Conservation (phyloP, 2,329 filamentous ascomycete species). For the Arthrinium phaeospermum region DNA sequence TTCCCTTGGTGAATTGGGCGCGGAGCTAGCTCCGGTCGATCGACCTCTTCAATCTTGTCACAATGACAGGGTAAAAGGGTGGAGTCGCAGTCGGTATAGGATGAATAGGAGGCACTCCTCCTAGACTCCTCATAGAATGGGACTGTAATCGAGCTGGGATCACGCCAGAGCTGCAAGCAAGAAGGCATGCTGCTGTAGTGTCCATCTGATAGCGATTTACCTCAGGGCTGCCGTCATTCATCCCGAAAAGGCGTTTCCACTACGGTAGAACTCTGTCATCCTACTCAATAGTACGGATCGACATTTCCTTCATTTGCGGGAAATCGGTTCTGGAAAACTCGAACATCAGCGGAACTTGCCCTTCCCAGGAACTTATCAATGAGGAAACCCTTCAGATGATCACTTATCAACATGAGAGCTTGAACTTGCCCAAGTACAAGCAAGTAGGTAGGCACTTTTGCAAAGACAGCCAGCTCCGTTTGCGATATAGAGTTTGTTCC, state of each 20-base stretch:
- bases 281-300: neutral
- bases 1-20: neutral
- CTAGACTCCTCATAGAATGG: no score
- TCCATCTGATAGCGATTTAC: neutral
- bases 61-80: neutral
- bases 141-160: neutral
- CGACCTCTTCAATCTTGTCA: neutral
- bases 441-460: neutral
- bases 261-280: neutral
- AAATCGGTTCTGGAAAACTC: neutral
- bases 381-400: neutral
- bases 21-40: neutral
- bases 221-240: neutral
- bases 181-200: neutral
- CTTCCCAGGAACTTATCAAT: neutral
- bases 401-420: neutral
- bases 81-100: neutral
- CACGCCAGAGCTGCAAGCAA: neutral
- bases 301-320: neutral
- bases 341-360: neutral
- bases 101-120: neutral
- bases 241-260: neutral
- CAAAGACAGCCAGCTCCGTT: neutral
- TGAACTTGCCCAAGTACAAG: neutral
- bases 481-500: neutral